Conservation (phyloP, 306 rosid species). For the Vigna trinervia region DNA sequence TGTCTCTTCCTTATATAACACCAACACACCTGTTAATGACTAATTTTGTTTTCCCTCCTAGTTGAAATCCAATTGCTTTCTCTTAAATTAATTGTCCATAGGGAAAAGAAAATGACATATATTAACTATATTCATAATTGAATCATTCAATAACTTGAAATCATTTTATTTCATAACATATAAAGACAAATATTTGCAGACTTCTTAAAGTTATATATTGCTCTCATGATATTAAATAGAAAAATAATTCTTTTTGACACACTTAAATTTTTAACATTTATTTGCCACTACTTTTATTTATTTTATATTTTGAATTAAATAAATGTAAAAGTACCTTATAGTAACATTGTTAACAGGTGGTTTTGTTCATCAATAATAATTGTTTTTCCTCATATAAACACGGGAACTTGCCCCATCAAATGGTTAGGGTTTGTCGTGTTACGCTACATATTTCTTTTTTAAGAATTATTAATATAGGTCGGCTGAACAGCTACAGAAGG, state of each 20-base stretch:
- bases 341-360: too few relatives aligned
- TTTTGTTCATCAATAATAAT: background rate
- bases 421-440: background rate
- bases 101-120: background rate
- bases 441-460: background rate
- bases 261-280: too few relatives aligned
- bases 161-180: too few relatives aligned
- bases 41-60: background rate
- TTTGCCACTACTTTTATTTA: too few relatives aligned
- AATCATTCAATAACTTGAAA: too few relatives aligned
- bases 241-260: too few relatives aligned
- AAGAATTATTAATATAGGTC: constrained; percentile 38
- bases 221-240: too few relatives aligned
- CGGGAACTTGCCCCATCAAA: background rate
- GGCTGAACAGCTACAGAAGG: constrained; percentile 25
- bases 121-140: background rate
- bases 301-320: too few relatives aligned
- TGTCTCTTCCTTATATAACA: background rate
- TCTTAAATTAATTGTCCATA: background rate
- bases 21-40: too few relatives aligned
- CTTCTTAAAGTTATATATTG: background rate
- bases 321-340: too few relatives aligned
- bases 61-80: background rate
- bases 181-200: background rate
- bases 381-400: background rate